phyloP scores from a whole-genome alignment of 2,329 filamentous ascomycete genomes.

The Leptographium lundbergii region DNA sequence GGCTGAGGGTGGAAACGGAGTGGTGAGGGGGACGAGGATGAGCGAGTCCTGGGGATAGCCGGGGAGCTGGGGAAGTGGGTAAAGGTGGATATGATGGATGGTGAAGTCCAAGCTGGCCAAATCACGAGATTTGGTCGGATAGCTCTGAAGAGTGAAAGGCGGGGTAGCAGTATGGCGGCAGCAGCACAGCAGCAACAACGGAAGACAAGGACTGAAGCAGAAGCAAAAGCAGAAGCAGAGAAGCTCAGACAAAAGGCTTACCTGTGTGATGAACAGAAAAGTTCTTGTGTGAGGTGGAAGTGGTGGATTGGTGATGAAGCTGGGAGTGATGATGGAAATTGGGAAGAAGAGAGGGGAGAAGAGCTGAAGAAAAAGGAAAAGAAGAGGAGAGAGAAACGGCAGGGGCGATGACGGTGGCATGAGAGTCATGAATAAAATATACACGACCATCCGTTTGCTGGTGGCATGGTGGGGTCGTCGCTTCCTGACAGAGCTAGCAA shows the following conservation, averaged over 20 bases:
- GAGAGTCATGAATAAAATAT: conserved; percentile 7
- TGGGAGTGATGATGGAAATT: neutral
- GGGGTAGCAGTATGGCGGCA: neutral
- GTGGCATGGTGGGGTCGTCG: conserved; percentile 1
- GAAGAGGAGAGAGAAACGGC: neutral
- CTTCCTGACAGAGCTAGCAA: neutral
- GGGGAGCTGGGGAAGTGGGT: neutral
- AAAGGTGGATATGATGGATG: neutral
- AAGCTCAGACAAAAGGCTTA: too few relatives aligned
- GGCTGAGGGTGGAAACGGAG: neutral
- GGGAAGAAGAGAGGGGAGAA: neutral
- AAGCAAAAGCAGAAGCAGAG: too few relatives aligned
- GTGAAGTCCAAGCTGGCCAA: neutral
- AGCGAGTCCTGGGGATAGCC: neutral
- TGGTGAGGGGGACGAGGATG: neutral
- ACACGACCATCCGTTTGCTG: neutral
- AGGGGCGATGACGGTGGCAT: conserved; percentile 3
- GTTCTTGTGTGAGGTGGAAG: too few relatives aligned
- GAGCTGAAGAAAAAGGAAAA: conserved; percentile 1
- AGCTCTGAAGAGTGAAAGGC: neutral
- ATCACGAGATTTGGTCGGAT: neutral
- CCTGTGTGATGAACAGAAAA: neutral
- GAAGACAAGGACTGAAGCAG: too few relatives aligned
- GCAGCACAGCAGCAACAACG: too few relatives aligned
- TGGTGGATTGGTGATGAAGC: neutral